These are phyloP conservation scores for Pulveroboletus sp. DNA, from an alignment of 768 basidiomycete species.

Conservation along the genomic window DNA sequence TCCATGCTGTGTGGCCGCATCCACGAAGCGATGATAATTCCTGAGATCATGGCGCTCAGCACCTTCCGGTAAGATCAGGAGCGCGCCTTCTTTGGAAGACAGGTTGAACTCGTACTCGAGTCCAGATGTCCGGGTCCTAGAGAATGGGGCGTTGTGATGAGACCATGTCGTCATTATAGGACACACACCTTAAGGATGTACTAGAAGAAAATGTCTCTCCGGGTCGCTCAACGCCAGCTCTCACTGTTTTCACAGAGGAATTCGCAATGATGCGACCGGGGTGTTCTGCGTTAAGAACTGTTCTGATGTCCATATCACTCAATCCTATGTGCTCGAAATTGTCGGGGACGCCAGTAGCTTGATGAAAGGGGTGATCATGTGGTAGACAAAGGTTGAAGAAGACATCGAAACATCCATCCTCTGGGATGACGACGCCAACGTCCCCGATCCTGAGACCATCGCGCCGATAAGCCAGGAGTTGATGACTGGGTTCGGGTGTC, in stretches of 20 bases:
- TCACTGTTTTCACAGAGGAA: conserved; percentile 5
- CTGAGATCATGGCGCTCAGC: conserved; percentile 19
- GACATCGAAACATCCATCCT: conserved; percentile 25
- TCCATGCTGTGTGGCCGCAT: conserved; percentile 20
- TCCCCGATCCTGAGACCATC: conserved; percentile 34
- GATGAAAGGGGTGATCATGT: conserved; percentile 24
- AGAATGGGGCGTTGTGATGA: background rate
- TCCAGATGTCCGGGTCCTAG: background rate
- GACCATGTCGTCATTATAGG: background rate
- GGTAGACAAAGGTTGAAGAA: conserved; percentile 33
- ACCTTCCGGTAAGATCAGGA: conserved; percentile 32
- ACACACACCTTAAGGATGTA: background rate
- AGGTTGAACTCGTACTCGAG: conserved; percentile 6
- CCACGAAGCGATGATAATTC: conserved; percentile 15
- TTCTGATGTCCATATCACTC: conserved; percentile 5
- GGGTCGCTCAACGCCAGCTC: background rate
- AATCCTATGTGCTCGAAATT: conserved; percentile 22
- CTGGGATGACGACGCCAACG: conserved; percentile 28
- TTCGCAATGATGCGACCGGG: conserved; percentile 5
- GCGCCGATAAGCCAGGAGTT: conserved; percentile 19
- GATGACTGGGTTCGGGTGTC: conserved; percentile 26
- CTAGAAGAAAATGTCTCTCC: too few species aligned
- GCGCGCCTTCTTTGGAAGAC: conserved; percentile 25
- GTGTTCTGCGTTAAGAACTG: background rate
- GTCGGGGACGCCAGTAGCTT: conserved; percentile 22